Percentiles rank a stretch among this genome's conserved stretches.
These are phyloP conservation scores for Solanum virginianum DNA, from an alignment of 257 asterid genomes.

Conservation along the genomic window DNA sequence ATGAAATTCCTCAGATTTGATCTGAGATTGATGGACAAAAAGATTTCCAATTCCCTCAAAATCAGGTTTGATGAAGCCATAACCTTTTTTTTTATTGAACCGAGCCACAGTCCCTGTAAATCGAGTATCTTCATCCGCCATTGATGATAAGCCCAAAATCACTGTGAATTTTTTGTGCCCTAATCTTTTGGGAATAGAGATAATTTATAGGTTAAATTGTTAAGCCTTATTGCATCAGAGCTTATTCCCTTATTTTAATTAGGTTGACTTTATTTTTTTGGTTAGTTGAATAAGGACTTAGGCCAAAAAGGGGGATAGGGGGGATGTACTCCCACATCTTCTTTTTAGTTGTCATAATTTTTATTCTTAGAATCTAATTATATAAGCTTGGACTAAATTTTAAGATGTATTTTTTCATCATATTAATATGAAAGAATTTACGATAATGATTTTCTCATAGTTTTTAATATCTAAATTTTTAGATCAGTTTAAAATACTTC, in stretches of 20 bases:
- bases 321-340: too few species aligned
- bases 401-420: too few species aligned
- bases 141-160: constrained; percentile 2
- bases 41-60: constrained; percentile 45
- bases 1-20: constrained; percentile 68
- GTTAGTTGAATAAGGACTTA: not conserved
- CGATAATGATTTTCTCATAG: too few species aligned
- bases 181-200: not conserved
- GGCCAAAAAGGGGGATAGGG: not conserved
- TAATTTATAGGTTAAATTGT: not conserved
- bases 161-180: not conserved
- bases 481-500: too few species aligned
- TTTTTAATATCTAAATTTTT: too few species aligned
- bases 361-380: too few species aligned
- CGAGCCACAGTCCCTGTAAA: constrained; percentile 48
- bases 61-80: constrained; percentile 67
- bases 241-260: not conserved
- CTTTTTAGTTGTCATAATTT: too few species aligned
- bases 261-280: not conserved
- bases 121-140: constrained; percentile 54
- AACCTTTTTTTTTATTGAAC: constrained; percentile 57
- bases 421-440: too few species aligned
- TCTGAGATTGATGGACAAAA: constrained; percentile 68
- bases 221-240: not conserved
- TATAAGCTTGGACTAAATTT: too few species aligned